A percentile compares a stretch with the other conserved stretches of the same genome.
Evolutionary conservation across 306 rosid species (phyloP).

Genomic region (Cucumis cinereus): DNA sequence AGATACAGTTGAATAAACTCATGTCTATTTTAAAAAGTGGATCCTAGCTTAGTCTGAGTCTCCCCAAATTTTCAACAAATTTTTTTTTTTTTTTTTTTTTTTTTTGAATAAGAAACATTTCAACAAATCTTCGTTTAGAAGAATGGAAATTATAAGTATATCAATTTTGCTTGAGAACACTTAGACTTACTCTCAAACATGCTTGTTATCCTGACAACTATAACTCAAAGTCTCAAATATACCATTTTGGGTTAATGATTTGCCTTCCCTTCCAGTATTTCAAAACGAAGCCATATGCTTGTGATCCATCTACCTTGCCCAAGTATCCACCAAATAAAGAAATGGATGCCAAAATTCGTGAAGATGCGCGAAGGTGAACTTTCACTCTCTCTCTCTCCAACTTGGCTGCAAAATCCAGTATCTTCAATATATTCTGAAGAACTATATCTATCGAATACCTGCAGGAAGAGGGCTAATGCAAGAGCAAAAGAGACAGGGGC

Average conservation of each 20-base stretch:
- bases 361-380: slow-evolving; percentile 47
- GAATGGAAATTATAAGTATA: no score
- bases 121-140: no score
- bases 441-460: background rate
- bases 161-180: background rate
- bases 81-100: no score
- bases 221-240: background rate
- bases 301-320: slow-evolving; percentile 74
- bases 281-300: slow-evolving; percentile 60
- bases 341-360: slow-evolving; percentile 71
- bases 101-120: no score
- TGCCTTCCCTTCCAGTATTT: slow-evolving; percentile 46
- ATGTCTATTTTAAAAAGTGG: background rate
- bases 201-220: background rate
- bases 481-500: slow-evolving; percentile 37
- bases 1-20: no score
- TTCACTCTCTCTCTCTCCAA: background rate
- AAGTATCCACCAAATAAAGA: slow-evolving; percentile 90
- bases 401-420: background rate
- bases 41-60: background rate
- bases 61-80: background rate
- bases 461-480: slow-evolving; percentile 49
- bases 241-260: background rate
- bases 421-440: background rate
- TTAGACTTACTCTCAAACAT: background rate